Base-by-base conservation (phyloP, 768 basidiomycete species). In the Glaciozyma antarctica region DNA sequence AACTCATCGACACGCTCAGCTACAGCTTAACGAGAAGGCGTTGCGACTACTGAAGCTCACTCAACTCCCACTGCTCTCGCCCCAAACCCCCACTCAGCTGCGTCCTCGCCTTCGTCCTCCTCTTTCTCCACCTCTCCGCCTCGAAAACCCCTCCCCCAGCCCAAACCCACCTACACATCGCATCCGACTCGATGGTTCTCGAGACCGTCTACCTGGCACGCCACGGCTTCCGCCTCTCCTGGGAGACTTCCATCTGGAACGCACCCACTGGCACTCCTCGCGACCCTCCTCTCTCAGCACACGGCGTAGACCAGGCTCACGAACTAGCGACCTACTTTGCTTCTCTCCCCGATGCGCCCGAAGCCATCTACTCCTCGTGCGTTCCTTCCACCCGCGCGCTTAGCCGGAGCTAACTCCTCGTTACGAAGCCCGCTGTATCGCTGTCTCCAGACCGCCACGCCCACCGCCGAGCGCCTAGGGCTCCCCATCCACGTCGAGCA, bases 401-500 rank as follows among this genome's bases (percentile, higher is more conserved):
- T 1, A 0, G 30, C 53, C 13, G 32, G 32, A 21, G 51, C 53
- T 38, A 32, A 55, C 32, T 9, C 17, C 16, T 16, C 53, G 32
- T 17, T 13, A 19, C 30, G 43, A 44, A 70, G 69, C 0, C 88
- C 88, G 12, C 90, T 87, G 73, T 91, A 91, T 77, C 86, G 90
- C n/a, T 91, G 90, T 75, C 78, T 91, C 28, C 89, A 92, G 74
- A 92, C 90, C 0, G 77, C 85, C 2, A 78, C 81, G 41, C 88
- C 90, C 3, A 77, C 81, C 4, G 82, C 90, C 21, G 75, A 78
- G 47, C 81, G 82, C 0, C 79, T 91, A 77, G 58, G 79, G 19
- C 66, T 90, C 5, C 88, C 89, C 1, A 82, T 91, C 59, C 86
- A 82, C 67, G 82, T 87, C 19, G 90, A 92, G 71, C 88, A 90